Evolutionary conservation across 257 asterid species (phyloP).

Genomic region (Nicotiana otophora): DNA sequence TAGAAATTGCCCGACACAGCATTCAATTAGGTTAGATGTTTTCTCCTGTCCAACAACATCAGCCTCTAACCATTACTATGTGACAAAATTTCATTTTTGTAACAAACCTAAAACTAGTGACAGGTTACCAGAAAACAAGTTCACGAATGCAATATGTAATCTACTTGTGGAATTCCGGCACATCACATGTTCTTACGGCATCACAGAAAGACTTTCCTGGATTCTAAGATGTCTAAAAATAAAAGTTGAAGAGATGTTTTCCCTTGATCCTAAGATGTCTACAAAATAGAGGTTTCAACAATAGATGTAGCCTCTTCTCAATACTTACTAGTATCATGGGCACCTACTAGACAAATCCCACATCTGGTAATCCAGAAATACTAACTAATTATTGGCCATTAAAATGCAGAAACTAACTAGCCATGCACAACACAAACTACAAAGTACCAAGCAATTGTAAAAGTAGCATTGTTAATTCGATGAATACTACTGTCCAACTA

Average conservation of each 20-base stretch:
- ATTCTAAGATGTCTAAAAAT: background rate
- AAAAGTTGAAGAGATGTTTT: no score
- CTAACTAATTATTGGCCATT: background rate
- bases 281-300: background rate
- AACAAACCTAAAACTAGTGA: background rate
- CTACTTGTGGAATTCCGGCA: background rate
- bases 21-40: background rate
- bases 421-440: background rate
- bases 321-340: background rate
- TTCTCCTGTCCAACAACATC: background rate
- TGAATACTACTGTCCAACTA: background rate
- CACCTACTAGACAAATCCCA: background rate
- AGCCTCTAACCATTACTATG: no score
- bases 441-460: background rate
- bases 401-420: background rate
- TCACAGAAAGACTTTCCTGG: background rate
- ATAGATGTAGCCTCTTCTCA: background rate
- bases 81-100: background rate
- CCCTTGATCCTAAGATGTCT: background rate
- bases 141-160: background rate
- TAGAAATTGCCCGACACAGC: background rate
- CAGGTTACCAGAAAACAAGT: background rate
- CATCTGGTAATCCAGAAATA: background rate
- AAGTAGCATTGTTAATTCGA: background rate
- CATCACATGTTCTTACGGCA: background rate